Evolutionary conservation across 108 stramenopile genomes (phyloP).

Genomic region (Skeletonema marinoi): DNA sequence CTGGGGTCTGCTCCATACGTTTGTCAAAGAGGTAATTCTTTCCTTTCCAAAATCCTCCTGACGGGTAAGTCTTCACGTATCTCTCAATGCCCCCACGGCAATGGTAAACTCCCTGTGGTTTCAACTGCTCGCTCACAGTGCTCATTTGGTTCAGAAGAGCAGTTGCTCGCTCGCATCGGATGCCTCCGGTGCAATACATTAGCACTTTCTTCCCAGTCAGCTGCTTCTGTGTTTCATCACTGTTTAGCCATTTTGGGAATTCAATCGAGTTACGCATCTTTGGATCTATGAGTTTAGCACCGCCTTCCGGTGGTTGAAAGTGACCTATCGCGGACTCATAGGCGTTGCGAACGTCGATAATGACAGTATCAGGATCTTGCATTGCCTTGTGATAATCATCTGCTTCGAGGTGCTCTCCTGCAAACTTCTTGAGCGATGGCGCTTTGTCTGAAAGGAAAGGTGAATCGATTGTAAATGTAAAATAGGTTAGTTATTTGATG

Average conservation of each 20-base stretch:
- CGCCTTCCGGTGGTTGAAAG: slow-evolving; percentile 63
- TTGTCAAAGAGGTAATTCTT: slow-evolving; percentile 87
- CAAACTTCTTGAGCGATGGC: slow-evolving; percentile 56
- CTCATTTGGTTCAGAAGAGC: slow-evolving; percentile 76
- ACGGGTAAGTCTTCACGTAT: slow-evolving; percentile 67
- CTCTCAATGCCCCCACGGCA: slow-evolving; percentile 76
- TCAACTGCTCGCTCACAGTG: slow-evolving; percentile 29
- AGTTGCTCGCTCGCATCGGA: slow-evolving; percentile 81
- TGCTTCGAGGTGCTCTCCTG: slow-evolving; percentile 73
- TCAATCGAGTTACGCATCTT: slow-evolving; percentile 74
- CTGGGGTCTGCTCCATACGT: slow-evolving; percentile 76
- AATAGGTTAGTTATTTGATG: too few species aligned
- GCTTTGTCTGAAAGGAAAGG: slow-evolving; percentile 44
- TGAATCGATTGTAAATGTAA: background rate
- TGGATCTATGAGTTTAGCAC: slow-evolving; percentile 74
- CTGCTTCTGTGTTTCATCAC: slow-evolving; percentile 60
- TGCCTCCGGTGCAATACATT: slow-evolving; percentile 70
- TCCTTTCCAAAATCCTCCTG: slow-evolving; percentile 81
- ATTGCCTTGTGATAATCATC: slow-evolving; percentile 78
- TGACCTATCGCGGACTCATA: slow-evolving; percentile 79
- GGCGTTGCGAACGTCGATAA: slow-evolving; percentile 84
- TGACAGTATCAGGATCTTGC: slow-evolving; percentile 68
- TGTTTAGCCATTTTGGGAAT: slow-evolving; percentile 77
- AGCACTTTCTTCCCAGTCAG: slow-evolving; percentile 72
- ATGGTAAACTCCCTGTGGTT: slow-evolving; percentile 71